Evolutionary conservation across 257 asterid species (phyloP).

Genomic region (Fraxinus anomala): DNA sequence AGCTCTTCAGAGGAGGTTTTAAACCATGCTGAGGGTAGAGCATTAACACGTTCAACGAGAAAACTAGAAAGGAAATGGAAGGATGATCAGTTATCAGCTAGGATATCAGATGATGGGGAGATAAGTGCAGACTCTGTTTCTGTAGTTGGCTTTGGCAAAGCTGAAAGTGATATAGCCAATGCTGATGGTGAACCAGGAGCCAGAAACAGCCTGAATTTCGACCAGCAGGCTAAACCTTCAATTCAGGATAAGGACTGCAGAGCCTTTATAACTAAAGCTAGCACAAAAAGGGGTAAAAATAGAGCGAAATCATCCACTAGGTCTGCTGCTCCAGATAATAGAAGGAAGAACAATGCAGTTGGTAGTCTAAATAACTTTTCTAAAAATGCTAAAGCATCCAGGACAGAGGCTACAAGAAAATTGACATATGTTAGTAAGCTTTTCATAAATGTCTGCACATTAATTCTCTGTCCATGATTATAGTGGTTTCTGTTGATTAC

Average conservation of each 20-base stretch:
- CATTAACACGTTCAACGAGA: constrained; percentile 15
- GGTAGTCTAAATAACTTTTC: constrained; percentile 23
- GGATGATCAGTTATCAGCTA: constrained; percentile 15
- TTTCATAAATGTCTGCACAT: constrained; percentile 22
- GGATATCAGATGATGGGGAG: constrained; percentile 22
- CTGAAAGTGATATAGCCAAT: constrained; percentile 11
- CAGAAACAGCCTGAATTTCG: constrained; percentile 15
- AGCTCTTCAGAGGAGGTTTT: constrained; percentile 15
- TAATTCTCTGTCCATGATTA: neutral
- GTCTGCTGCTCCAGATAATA: constrained; percentile 26
- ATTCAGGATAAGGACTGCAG: constrained; percentile 26
- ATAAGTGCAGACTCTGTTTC: constrained; percentile 10
- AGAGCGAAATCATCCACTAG: constrained; percentile 25
- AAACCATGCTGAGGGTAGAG: constrained; percentile 21
- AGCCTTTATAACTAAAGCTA: constrained; percentile 21
- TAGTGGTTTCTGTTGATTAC: constrained; percentile 3
- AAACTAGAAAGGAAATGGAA: constrained; percentile 16
- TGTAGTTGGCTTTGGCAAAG: constrained; percentile 17
- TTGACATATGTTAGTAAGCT: constrained; percentile 44
- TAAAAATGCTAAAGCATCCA: constrained; percentile 23
- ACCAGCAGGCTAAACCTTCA: constrained; percentile 25
- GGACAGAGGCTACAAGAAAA: constrained; percentile 36
- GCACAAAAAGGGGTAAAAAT: constrained; percentile 22
- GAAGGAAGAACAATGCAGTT: constrained; percentile 29
- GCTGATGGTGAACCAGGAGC: constrained; percentile 23